Evolutionary conservation across 495 filamentous ascomycete genomes (phyloP), one percentile per base, ranked within the genome.

Genomic region (Tetracladium marchalianum): DNA sequence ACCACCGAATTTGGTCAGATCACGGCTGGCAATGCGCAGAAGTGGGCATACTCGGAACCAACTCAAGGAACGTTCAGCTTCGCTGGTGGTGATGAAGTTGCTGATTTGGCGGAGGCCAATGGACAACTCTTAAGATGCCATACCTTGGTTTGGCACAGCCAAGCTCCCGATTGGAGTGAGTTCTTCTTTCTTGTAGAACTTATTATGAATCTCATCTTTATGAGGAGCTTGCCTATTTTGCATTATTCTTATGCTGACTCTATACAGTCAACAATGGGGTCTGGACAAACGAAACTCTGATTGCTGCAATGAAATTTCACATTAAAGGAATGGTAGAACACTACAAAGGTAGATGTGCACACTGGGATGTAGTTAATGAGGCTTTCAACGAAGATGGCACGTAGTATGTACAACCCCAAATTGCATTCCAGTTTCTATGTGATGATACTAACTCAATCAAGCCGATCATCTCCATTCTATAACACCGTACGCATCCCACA

Each of bases 321-420:
- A 69, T 82, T 47, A 64, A 61, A 13, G 61, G 60, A 13, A 70
- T 76, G 1, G 75, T 71, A 4, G 67, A 59, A 18, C 72, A 79
- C 51, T 80, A 66, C 52, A 73, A 73, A 53, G 76, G 76, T 9
- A 61, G 70, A 40, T 78, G 70, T 58, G 58, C 65, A 37, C 42
- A 51, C 18, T 65, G 53, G 53, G 80, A 85, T 53, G 82, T 86
- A 0, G 70, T 83, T 17, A 85, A 85, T 63, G 81, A 87, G 57
- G 75, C 76, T 24, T 75, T 85, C 53, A 73, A 80, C 47, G 82
- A 86, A 41, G 74, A 81, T 51, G 82, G 80, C 18, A 69, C 68
- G 17, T 75, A 77, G 56, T 63, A 66, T 32, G 42, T n/a, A 56
- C 43, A 60, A 50, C 35, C 55, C 70, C 50, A 73, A n/a, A n/a